phyloP scores from a whole-genome alignment of 2,329 filamentous ascomycete genomes.

The Fusarium chuoi region DNA sequence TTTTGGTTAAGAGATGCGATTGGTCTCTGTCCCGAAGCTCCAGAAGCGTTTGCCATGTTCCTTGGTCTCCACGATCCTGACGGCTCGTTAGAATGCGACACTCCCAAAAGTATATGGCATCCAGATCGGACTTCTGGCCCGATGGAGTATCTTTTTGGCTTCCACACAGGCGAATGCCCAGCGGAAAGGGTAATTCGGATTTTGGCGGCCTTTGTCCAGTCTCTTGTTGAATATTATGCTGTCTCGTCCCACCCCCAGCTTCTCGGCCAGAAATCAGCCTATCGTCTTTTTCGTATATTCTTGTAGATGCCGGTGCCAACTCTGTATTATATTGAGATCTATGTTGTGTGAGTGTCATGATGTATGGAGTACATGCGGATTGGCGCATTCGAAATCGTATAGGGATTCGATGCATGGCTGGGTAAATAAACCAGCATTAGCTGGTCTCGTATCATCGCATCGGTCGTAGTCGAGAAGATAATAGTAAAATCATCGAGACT shows the following conservation, averaged over 20 bases:
- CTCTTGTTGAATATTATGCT: slow-evolving; percentile 20
- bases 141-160: background rate
- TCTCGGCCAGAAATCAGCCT: slow-evolving; percentile 12
- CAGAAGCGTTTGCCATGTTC: slow-evolving; percentile 45
- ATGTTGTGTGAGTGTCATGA: slow-evolving; percentile 1
- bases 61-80: slow-evolving; percentile 36
- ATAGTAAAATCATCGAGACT: slow-evolving; percentile 6
- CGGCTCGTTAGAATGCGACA: slow-evolving; percentile 30
- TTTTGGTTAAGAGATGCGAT: slow-evolving; percentile 33
- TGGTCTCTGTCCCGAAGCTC: slow-evolving; percentile 32
- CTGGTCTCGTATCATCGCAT: slow-evolving; percentile 39
- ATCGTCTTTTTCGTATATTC: background rate
- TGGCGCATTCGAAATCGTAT: slow-evolving; percentile 26
- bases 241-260: background rate
- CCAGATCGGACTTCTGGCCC: background rate
- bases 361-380: slow-evolving; percentile 11
- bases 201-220: slow-evolving; percentile 29
- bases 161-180: slow-evolving; percentile 13
- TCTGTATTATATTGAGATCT: slow-evolving; percentile 28
- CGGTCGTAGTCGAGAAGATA: background rate
- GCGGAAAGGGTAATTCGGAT: slow-evolving; percentile 6
- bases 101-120: slow-evolving; percentile 35
- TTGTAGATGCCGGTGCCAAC: slow-evolving; percentile 19
- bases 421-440: slow-evolving; percentile 33
- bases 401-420: slow-evolving; percentile 47